Base-by-base conservation (phyloP, 495 filamentous ascomycete genomes). In the Aspergillus heteromorphus region DNA sequence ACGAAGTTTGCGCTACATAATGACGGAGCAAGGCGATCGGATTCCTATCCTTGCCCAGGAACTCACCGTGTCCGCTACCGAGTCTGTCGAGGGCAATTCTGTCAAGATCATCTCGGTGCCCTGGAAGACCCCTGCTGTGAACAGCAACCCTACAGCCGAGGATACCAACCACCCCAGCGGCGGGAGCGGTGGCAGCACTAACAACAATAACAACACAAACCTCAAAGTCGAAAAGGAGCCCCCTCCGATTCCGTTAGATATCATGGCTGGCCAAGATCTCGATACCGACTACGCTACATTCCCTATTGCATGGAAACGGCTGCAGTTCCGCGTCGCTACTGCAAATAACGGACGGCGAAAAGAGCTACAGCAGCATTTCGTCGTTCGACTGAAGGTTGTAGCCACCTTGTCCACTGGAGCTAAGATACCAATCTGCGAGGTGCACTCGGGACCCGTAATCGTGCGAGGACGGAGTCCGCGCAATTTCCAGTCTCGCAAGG, bases 41-140 rank as follows among this genome's bases (percentile, higher is more conserved):
- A 83, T 88, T 45, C 86, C 86, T 0, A 83, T 93, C 18, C 68
- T 85, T 11, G 86, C 86, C 14, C 82, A 92, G 49, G 87, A 87
- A 55, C 83, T 92, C 5, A 83, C 83, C 25, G 87, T 96, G 17
- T 90, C 88, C 2, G 91, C 89, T 0, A 84, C 87, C n/a, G 91
- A 96, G 69, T 92, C 88, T 10, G 91, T 95, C 7, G 91, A 96
- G 64, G 88, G 88, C 19, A 91, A 91, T 56, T 65, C 84, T 0
- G 89, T 92, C 17, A 92, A 95, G 73, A 90, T 96, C 52, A 95
- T 96, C 36, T 88, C 85, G 2, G 91, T 96, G 25, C 91, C 91
- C 0, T 96, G 91, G 90, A 93, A 95, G 72, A 91, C 89, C 14
- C 84, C 83, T 3, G 86, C 86, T 40, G 85, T 86, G 41, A 80